These are phyloP conservation scores for Fragaria iinumae DNA, from an alignment of 306 rosid genomes.

Conservation along the genomic window DNA sequence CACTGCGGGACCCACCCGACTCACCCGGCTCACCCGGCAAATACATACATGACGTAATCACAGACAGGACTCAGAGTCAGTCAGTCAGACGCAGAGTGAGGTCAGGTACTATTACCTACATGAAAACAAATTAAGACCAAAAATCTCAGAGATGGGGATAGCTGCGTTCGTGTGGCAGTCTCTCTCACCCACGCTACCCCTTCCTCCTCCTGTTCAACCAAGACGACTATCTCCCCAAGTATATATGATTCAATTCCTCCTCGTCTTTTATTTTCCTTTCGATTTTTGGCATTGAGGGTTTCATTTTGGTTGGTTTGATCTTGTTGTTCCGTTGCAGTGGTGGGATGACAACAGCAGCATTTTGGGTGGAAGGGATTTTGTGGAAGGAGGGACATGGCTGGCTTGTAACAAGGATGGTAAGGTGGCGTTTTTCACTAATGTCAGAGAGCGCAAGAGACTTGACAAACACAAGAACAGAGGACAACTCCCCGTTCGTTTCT, in stretches of 20 bases:
- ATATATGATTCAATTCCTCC: constrained; percentile 6
- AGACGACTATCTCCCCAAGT: constrained; percentile 56
- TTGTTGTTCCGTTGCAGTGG: constrained; percentile 49
- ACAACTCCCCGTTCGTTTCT: constrained; percentile 57
- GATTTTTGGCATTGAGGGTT: not conserved
- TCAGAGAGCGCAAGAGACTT: constrained; percentile 49
- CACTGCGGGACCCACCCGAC: too few species aligned
- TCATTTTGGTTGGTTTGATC: not conserved
- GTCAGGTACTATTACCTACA: too few species aligned
- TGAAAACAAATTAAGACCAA: too few species aligned
- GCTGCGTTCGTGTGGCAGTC: constrained; percentile 61
- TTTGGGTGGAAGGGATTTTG: constrained; percentile 42
- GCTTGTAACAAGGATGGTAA: constrained; percentile 52
- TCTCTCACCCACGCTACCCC: constrained; percentile 58
- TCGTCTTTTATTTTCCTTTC: not conserved
- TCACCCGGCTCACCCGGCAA: too few species aligned
- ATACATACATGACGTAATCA: too few species aligned
- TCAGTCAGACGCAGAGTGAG: too few species aligned
- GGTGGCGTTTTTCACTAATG: constrained; percentile 70
- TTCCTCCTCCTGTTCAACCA: constrained; percentile 56
- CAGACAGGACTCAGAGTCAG: too few species aligned
- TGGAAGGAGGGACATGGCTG: constrained; percentile 81
- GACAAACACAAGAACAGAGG: constrained; percentile 64
- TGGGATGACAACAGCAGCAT: constrained; percentile 48
- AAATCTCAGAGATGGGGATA: constrained; percentile 46